These are phyloP conservation scores for Solanum chacoense DNA, from an alignment of 305 asterid species.

Conservation along the genomic window DNA sequence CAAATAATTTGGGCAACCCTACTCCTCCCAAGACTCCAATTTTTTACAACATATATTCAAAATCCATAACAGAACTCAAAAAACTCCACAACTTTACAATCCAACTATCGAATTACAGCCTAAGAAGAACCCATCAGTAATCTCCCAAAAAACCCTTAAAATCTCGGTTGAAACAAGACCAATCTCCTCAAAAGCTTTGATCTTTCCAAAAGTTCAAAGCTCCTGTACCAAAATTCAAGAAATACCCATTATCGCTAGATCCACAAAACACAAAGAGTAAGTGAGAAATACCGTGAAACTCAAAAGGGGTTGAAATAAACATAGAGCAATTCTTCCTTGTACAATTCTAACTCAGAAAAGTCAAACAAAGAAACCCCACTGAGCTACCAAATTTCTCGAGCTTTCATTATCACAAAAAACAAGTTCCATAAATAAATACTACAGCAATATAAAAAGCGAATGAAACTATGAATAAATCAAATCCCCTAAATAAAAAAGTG, in stretches of 20 bases:
- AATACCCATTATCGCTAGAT: constrained; percentile 38
- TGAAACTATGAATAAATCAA: background rate
- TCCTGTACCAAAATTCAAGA: constrained; percentile 34
- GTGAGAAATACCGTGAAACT: background rate
- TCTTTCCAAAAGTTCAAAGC: background rate
- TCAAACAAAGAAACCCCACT: constrained; percentile 20
- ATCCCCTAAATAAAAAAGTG: background rate
- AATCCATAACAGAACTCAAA: background rate
- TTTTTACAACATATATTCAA: background rate
- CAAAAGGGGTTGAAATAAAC: background rate
- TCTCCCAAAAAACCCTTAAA: background rate
- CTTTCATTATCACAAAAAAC: constrained; percentile 1
- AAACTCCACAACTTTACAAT: background rate
- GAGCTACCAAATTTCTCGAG: constrained; percentile 6
- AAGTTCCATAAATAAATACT: background rate
- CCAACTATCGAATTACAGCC: background rate
- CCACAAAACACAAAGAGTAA: constrained; percentile 18
- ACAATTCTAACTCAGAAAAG: constrained; percentile 1
- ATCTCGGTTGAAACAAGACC: background rate
- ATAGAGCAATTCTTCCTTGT: background rate
- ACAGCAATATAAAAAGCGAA: background rate
- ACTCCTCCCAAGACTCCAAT: background rate
- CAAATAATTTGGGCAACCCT: constrained; percentile 1
- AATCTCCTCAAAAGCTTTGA: constrained; percentile 3
- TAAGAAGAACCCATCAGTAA: background rate